These are phyloP conservation scores for Tilletiaria anomala DNA, from an alignment of 1,284 basidiomycete genomes.

Conservation along the genomic window DNA sequence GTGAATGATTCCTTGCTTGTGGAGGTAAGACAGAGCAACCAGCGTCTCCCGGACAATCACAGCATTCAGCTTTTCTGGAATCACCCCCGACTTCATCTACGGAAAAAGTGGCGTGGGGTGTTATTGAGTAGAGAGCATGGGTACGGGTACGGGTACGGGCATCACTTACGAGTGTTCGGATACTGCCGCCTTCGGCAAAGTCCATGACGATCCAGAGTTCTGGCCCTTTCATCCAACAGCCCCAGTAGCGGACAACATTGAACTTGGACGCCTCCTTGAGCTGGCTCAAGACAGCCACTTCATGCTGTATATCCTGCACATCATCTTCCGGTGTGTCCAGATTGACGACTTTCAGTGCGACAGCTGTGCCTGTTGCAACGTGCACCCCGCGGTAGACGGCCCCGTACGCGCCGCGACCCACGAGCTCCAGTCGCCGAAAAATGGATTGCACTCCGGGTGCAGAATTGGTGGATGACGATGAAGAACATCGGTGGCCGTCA, in stretches of 20 bases:
- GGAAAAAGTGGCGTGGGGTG: not conserved
- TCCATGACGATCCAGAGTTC: slow-evolving; percentile 99
- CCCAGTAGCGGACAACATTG: slow-evolving; percentile 91
- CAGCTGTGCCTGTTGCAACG: slow-evolving; percentile 64
- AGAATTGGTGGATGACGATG: too few species aligned
- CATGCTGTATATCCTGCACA: slow-evolving; percentile 88
- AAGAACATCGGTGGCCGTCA: too few species aligned
- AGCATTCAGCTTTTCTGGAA: slow-evolving; percentile 79
- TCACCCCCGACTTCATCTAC: slow-evolving; percentile 56
- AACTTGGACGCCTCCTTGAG: slow-evolving; percentile 59
- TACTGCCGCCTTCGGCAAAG: slow-evolving; percentile 85
- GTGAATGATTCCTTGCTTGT: slow-evolving; percentile 87
- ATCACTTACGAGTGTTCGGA: slow-evolving; percentile 65
- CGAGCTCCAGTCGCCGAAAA: slow-evolving; percentile 29
- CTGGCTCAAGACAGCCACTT: slow-evolving; percentile 81
- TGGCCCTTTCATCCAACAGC: slow-evolving; percentile 82
- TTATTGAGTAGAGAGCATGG: not conserved
- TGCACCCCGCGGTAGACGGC: slow-evolving; percentile 46
- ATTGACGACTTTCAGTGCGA: slow-evolving; percentile 95
- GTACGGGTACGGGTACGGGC: slow-evolving; percentile 20
- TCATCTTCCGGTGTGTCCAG: slow-evolving; percentile 84
- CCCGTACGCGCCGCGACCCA: slow-evolving; percentile 36
- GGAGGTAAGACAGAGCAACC: slow-evolving; percentile 68
- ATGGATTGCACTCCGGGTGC: too few species aligned
- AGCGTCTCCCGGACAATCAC: slow-evolving; percentile 82